These are phyloP conservation scores for Taxillus chinensis DNA, from an alignment of 164 flowering plant species.

Conservation along the genomic window DNA sequence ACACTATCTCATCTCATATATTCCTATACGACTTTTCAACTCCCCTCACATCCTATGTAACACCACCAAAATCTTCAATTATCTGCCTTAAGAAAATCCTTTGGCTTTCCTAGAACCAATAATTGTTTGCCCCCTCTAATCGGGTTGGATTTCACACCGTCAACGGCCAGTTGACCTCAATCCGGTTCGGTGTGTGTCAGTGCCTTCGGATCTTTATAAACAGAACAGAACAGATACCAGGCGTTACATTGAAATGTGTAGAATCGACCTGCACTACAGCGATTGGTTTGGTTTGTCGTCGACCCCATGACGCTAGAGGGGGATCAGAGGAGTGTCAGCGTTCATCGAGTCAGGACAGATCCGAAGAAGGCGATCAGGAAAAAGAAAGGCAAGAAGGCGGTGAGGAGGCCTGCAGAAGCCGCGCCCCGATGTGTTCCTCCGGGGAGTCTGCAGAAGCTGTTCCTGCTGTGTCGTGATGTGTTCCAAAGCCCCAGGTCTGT, in stretches of 20 bases:
- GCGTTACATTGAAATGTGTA: no score
- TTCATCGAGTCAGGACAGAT: slow-evolving; percentile 6
- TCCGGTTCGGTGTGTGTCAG: no score
- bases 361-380: slow-evolving; percentile 9
- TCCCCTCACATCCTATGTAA: no score
- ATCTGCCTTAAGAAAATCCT: no score
- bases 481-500: slow-evolving; percentile 64
- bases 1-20: neutral
- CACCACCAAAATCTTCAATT: no score
- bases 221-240: no score
- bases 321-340: neutral
- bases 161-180: no score
- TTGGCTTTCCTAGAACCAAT: no score
- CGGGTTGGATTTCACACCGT: no score
- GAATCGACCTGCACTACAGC: no score
- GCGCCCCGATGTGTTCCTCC: neutral
- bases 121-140: no score
- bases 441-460: slow-evolving; percentile 39
- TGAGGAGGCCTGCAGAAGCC: neutral
- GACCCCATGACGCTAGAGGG: no score
- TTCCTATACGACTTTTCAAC: neutral
- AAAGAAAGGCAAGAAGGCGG: slow-evolving; percentile 9
- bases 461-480: slow-evolving; percentile 27
- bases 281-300: neutral
- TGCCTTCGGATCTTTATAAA: neutral